These are phyloP conservation scores for Simplicillium aogashimaense DNA, from an alignment of 2,329 filamentous ascomycete species.

Conservation along the genomic window DNA sequence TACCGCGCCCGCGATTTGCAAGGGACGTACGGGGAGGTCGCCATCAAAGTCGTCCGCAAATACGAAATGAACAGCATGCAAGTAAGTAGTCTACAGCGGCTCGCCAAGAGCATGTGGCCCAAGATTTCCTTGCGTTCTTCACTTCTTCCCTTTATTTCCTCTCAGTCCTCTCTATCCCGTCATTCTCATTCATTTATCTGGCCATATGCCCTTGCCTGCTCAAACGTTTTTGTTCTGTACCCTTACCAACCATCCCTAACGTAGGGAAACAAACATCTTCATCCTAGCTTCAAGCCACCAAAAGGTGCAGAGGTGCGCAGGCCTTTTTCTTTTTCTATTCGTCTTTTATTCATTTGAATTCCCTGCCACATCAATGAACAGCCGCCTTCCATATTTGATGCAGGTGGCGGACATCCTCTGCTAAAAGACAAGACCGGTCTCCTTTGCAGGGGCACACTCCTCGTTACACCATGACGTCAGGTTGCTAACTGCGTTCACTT, in stretches of 20 bases:
- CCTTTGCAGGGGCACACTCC: too few relatives aligned
- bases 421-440: too few relatives aligned
- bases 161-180: constrained; percentile 9
- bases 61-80: constrained; percentile 98
- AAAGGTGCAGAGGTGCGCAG: constrained; percentile 95
- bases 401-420: too few relatives aligned
- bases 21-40: constrained; percentile 67
- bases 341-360: constrained; percentile 9
- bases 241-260: constrained; percentile 41
- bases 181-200: constrained; percentile 7
- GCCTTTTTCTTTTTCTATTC: constrained; percentile 19
- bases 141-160: constrained; percentile 10
- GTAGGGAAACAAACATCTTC: constrained; percentile 85
- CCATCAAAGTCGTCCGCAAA: constrained; percentile 98
- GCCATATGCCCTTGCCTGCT: constrained; percentile 14
- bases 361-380: neutral
- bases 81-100: constrained; percentile 53
- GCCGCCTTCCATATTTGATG: neutral
- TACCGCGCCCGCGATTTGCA: constrained; percentile 75
- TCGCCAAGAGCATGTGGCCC: constrained; percentile 11
- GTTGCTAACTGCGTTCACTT: constrained; percentile 14
- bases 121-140: constrained; percentile 13
- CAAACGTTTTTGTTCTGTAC: constrained; percentile 11
- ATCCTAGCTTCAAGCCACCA: constrained; percentile 90
- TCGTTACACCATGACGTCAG: too few relatives aligned